A percentile compares a stretch with the other conserved stretches of the same genome.
These are phyloP conservation scores for Rhodotorula glutinis DNA, from an alignment of 1,284 basidiomycete genomes.

Conservation along the genomic window DNA sequence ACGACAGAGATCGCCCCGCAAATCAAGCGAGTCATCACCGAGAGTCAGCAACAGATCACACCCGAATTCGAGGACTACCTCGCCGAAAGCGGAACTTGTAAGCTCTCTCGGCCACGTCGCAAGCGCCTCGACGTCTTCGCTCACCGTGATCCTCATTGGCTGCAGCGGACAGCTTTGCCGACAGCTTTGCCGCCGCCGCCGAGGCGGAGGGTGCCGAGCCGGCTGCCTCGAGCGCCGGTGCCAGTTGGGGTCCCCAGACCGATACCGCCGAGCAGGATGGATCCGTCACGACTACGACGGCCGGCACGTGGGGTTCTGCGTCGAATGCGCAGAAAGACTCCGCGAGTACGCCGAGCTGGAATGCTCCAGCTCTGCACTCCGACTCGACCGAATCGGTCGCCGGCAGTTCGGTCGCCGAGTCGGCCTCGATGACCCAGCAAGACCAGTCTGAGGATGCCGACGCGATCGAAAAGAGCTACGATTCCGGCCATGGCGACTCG, in stretches of 20 bases:
- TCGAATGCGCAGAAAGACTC: not conserved
- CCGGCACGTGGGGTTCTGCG: not conserved
- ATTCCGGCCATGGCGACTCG: not conserved
- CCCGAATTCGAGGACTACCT: constrained; percentile 6
- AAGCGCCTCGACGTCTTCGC: not conserved
- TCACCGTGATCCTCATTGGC: too few relatives aligned
- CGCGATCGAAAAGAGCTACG: not conserved
- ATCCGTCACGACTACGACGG: not conserved
- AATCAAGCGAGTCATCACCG: constrained; percentile 3
- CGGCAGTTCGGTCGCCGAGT: not conserved
- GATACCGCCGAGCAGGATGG: too few relatives aligned
- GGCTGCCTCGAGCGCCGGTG: too few relatives aligned
- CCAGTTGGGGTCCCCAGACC: too few relatives aligned
- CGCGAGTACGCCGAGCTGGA: not conserved
- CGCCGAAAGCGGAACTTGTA: not conserved
- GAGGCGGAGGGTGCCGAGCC: too few relatives aligned
- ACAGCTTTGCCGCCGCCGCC: too few relatives aligned
- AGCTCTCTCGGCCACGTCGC: not conserved
- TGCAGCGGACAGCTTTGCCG: too few relatives aligned
- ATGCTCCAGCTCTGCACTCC: not conserved
- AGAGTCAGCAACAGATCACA: constrained; percentile 3
- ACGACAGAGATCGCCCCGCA: constrained; percentile 1
- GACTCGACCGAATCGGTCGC: not conserved
- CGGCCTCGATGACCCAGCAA: not conserved
- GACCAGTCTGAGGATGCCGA: not conserved